phyloP scores from a whole-genome alignment of 257 asterid genomes.

The Capsicum rhomboideum region DNA sequence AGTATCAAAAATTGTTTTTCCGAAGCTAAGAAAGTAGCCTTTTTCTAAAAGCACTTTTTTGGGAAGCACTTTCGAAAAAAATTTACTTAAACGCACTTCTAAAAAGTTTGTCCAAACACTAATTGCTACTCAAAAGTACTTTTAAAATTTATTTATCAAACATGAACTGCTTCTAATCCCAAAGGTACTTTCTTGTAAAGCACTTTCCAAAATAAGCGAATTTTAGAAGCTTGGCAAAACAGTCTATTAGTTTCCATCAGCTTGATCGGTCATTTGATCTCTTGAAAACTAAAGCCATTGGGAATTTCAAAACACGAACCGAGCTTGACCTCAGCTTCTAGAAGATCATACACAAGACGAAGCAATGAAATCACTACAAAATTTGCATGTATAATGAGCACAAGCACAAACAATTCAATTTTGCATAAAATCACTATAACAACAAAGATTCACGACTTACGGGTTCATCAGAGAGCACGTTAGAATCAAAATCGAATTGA shows the following conservation, averaged over 20 bases:
- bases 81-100: no score
- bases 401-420: background rate
- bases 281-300: background rate
- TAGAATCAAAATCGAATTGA: slow-evolving; percentile 38
- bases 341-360: background rate
- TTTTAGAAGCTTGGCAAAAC: no score
- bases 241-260: background rate
- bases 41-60: no score
- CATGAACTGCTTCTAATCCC: no score
- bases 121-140: no score
- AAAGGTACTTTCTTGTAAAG: no score
- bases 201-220: no score
- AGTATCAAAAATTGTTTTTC: no score
- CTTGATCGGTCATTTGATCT: background rate
- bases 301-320: background rate
- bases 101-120: no score
- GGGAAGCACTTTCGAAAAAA: no score
- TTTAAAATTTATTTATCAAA: no score
- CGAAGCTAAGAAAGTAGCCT: no score
- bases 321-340: background rate
- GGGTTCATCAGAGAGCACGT: slow-evolving; percentile 64
- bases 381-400: background rate
- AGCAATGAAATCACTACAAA: background rate
- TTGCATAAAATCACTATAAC: background rate
- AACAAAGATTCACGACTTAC: slow-evolving; percentile 24